phyloP scores from a whole-genome alignment of 106 monocot species.

The Posidonia australis region DNA sequence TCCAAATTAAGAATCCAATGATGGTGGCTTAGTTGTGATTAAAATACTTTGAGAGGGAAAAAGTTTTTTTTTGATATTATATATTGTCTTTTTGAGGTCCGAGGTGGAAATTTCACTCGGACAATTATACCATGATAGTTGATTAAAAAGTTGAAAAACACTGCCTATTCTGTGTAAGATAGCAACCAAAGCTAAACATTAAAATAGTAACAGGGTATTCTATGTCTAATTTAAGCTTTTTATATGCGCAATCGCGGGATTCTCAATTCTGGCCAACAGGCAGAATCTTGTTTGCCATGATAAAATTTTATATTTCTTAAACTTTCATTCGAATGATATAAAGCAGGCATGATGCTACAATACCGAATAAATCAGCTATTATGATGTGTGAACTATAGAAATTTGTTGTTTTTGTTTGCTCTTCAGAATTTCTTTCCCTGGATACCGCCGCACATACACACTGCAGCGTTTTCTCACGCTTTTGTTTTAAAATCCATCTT shows the following conservation, averaged over 20 bases:
- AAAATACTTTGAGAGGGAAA: too few relatives aligned
- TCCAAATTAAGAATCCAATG: background rate
- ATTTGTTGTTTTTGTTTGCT: background rate
- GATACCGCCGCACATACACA: background rate
- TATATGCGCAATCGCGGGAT: background rate
- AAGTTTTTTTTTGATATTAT: too few relatives aligned
- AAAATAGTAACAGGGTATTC: background rate
- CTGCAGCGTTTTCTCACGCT: background rate
- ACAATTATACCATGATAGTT: too few relatives aligned
- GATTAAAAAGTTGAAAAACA: background rate
- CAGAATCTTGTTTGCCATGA: background rate
- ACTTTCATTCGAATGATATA: background rate
- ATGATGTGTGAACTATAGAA: too few relatives aligned
- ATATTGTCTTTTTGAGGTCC: too few relatives aligned
- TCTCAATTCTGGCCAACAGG: too few relatives aligned
- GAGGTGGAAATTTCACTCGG: too few relatives aligned
- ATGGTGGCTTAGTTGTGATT: too few relatives aligned
- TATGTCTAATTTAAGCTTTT: background rate
- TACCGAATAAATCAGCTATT: background rate
- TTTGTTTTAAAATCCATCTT: background rate
- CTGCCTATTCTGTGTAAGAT: background rate
- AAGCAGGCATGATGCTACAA: background rate
- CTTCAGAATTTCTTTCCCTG: too few relatives aligned
- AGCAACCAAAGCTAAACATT: background rate
- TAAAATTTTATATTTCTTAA: background rate